A percentile compares a stretch with the other conserved stretches of the same genome.
Conservation (phyloP, 768 basidiomycete species). For the Daedalea quercina region DNA sequence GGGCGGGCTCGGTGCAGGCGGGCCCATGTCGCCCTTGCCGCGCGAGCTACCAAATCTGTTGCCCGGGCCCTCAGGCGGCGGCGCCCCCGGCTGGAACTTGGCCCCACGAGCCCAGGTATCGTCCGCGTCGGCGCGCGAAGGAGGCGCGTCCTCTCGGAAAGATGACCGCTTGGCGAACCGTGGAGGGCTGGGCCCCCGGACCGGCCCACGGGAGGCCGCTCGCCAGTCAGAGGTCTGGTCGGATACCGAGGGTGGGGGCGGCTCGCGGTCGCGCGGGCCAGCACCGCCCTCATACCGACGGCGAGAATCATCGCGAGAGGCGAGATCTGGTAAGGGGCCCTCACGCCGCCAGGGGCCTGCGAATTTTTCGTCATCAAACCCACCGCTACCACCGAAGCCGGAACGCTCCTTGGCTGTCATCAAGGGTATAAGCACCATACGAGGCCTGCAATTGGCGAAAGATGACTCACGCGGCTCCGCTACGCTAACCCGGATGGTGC, state of each 20-base stretch:
- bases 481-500: slow-evolving; percentile 85
- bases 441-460: background rate
- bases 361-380: slow-evolving; percentile 72
- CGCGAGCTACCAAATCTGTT: slow-evolving; percentile 40
- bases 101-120: slow-evolving; percentile 72
- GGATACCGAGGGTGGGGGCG: slow-evolving; percentile 42
- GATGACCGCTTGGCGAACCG: slow-evolving; percentile 50
- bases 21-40: slow-evolving; percentile 48
- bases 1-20: slow-evolving; percentile 26
- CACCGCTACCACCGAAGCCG: slow-evolving; percentile 43
- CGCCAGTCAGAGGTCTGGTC: slow-evolving; percentile 71
- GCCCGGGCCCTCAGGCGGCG: slow-evolving; percentile 31
- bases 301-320: slow-evolving; percentile 56
- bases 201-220: slow-evolving; percentile 39
- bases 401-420: slow-evolving; percentile 67
- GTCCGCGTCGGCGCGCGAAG: slow-evolving; percentile 64
- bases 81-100: slow-evolving; percentile 57
- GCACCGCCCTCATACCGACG: slow-evolving; percentile 59
- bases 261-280: slow-evolving; percentile 25
- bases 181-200: slow-evolving; percentile 30
- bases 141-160: slow-evolving; percentile 29
- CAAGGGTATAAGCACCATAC: slow-evolving; percentile 10
- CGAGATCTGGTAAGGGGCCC: slow-evolving; percentile 70
- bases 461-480: slow-evolving; percentile 87
- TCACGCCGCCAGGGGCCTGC: slow-evolving; percentile 82